Percentiles rank a stretch among this genome's conserved stretches.
Conservation (phyloP, 257 asterid species). For the Solanum bulbocastanum region DNA sequence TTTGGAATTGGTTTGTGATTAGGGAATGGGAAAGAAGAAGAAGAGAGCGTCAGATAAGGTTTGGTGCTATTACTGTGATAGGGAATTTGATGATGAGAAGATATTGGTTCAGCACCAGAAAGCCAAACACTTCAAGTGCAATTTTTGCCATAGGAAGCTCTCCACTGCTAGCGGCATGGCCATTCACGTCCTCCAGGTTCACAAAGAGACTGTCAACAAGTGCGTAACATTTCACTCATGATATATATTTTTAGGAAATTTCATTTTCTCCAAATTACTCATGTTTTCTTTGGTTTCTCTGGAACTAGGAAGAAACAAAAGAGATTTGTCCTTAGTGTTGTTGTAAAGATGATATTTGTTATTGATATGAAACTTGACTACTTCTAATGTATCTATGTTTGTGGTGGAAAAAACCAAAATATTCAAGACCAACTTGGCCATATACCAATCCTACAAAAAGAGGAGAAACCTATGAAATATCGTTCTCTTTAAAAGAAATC, state of each 20-base stretch:
- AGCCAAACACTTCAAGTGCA: conserved; percentile 96
- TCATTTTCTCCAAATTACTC: not conserved
- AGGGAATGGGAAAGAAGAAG: conserved; percentile 84
- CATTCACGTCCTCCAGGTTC: conserved; percentile 95
- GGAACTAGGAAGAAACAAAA: not conserved
- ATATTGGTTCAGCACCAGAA: conserved; percentile 95
- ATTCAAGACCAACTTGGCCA: not conserved
- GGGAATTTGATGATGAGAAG: conserved; percentile 98
- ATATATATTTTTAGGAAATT: not conserved
- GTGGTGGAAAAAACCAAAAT: not conserved
- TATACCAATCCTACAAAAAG: not conserved
- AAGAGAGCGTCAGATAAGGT: conserved; percentile 70
- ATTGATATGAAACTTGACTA: not conserved
- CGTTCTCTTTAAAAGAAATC: not conserved
- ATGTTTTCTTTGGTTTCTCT: not conserved
- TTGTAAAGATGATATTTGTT: not conserved
- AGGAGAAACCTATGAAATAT: not conserved
- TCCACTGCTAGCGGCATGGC: conserved; percentile 97
- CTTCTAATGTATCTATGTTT: not conserved
- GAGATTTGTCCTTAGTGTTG: not conserved
- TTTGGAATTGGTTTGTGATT: not conserved
- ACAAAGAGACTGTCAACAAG: conserved; percentile 79
- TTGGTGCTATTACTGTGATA: conserved; percentile 97
- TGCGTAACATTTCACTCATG: conserved; percentile 3
- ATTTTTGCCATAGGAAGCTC: conserved; percentile 89